Evolutionary conservation across 2,329 filamentous ascomycete species (phyloP), one percentile per base, ranked within the genome.

Genomic region (Rachicladosporium sp.): DNA sequence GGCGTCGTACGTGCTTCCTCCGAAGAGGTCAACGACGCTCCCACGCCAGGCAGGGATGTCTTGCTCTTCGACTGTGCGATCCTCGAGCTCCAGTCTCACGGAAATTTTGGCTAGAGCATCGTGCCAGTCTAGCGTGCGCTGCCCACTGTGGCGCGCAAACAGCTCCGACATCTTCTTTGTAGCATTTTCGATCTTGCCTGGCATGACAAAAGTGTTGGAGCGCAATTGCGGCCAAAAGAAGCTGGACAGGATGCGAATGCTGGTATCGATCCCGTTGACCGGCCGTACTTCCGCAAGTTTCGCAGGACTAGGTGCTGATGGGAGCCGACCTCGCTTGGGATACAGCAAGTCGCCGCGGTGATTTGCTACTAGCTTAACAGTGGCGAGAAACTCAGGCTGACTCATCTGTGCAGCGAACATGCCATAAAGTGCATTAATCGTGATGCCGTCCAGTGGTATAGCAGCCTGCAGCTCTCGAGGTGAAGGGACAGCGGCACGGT

Each of bases 171-270:
- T 96, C 8, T 31, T 33, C 11, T 31, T 21, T 19, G 38, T 33
- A n/a, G 33, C 12, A 6, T n/a, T 11, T 35, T 66, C 69, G 36
- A 72, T 64, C 57, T 93, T 84, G 0, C 59, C 43, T 1, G 84
- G 84, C 3, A 87, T 66, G 13, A 64, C 57, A 55, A 87, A 87
- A 2, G 69, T 67, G 41, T 85, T 80, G 44, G 78, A 73, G 36
- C 82, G 75, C 13, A 94, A 68, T 7, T 78, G 73, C 0, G 91
- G 91, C 91, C 91, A 98, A 67, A 93, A 98, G 45, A 94, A 78
- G 13, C 87, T 77, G 1, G 88, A 95, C 4, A 96, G 68, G 37
- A 96, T 89, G 56, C 91, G 88, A 23, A 86, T 78, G 51, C 88
- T 80, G 38, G 84, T 76, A 67, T 60, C 21, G 40, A 40, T 32